Evolutionary conservation across 805 yeast species (phyloP), one percentile per base, ranked within the genome.

Genomic region (Ogataea trehaloabstinens): DNA sequence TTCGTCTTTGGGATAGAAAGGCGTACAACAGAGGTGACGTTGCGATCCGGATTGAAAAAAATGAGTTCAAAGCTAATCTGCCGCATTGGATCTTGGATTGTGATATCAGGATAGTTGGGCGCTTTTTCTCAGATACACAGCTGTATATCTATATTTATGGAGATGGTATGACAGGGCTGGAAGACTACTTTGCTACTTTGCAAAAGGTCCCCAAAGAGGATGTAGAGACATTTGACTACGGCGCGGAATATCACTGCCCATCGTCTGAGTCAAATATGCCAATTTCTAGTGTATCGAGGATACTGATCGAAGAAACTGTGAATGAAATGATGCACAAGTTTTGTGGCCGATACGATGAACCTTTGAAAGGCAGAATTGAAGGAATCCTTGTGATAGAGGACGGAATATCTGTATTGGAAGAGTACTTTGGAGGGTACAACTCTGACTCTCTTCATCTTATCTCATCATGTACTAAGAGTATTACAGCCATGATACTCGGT

Each of bases 151-250:
- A 24, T 8, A 19, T 34, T 4, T n/a, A 17, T 5, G 19, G 19
- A 6, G 37, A 34, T 19, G 37, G 37, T n/a, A 34, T 24, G 37
- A 34, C 37, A 6, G 37, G 24, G 3, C 24, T 25, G 15, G 37
- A 34, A 6, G 19, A 16, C 15, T 34, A 25, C 24, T 19, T 31
- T 3, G 37, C 24, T 4, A 3, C 6, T n/a, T 13, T 24, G n/a
- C 25, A 5, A n/a, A 34, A 8, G 31, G 8, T 13, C 17, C 8
- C 7, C 15, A n/a, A 11, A 19, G n/a, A 12, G 15, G 5, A n/a
- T 20, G 19, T 6, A 32, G 19, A 32, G 6, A 4, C 17, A 16
- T 18, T 4, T 10, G 28, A 21, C 27, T 32, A 31, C 34, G n/a
- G 5, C 4, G 24, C 11, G 8, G 24, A 17, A 5, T 17, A 31